These are phyloP conservation scores for Fibroporia radiculosa DNA, from an alignment of 768 basidiomycete genomes.

Conservation along the genomic window DNA sequence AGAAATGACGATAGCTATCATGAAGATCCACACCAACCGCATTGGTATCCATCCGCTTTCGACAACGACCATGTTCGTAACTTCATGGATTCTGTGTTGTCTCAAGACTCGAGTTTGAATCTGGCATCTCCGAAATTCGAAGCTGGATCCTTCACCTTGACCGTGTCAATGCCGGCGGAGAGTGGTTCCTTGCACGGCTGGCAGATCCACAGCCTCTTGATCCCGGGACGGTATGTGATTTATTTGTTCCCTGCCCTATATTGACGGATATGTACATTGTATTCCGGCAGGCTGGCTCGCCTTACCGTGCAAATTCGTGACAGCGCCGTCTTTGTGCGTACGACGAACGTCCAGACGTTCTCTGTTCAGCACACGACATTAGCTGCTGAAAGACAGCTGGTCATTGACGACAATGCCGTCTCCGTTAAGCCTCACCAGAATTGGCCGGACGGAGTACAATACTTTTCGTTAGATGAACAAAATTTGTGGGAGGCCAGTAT, in stretches of 20 bases:
- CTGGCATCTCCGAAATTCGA: slow-evolving; percentile 7
- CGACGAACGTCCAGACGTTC: slow-evolving; percentile 22
- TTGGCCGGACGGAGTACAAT: no score
- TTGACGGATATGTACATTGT: not conserved
- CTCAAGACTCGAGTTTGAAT: slow-evolving; percentile 3
- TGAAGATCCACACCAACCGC: slow-evolving; percentile 55
- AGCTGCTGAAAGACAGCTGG: not conserved
- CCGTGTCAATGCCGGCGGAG: slow-evolving; percentile 61
- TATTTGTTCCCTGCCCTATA: no score
- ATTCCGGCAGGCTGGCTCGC: slow-evolving; percentile 28
- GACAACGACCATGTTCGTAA: slow-evolving; percentile 42
- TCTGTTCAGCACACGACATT: slow-evolving; percentile 7
- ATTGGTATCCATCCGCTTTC: slow-evolving; percentile 66
- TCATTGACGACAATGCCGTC: slow-evolving; percentile 6
- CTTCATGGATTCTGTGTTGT: slow-evolving; percentile 44
- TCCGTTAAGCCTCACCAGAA: no score
- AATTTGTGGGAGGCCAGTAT: no score
- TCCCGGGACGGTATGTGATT: slow-evolving; percentile 59
- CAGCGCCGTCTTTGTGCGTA: slow-evolving; percentile 9
- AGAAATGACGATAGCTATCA: slow-evolving; percentile 32
- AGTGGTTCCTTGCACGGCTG: slow-evolving; percentile 67
- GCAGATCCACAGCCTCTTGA: slow-evolving; percentile 45
- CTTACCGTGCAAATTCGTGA: slow-evolving; percentile 22
- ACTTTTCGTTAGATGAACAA: no score
- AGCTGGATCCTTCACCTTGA: slow-evolving; percentile 52